These are phyloP conservation scores for Trichoderma guizhouense DNA, from an alignment of 2,329 filamentous ascomycete genomes.

Conservation along the genomic window DNA sequence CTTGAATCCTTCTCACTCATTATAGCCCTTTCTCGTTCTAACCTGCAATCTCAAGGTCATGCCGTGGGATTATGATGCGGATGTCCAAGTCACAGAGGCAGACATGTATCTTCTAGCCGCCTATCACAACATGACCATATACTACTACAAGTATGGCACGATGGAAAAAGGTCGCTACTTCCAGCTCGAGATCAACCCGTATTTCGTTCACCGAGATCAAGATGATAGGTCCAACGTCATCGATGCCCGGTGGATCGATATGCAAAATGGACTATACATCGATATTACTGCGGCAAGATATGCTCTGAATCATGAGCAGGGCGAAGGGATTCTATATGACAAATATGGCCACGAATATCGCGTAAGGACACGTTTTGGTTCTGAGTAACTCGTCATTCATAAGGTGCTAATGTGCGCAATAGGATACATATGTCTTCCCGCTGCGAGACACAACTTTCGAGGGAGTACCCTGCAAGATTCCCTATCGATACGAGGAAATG, in stretches of 20 bases:
- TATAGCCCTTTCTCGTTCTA: background rate
- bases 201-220: slow-evolving; percentile 37
- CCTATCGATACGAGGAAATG: slow-evolving; percentile 58
- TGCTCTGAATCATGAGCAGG: slow-evolving; percentile 40
- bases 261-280: slow-evolving; percentile 45
- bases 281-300: slow-evolving; percentile 52
- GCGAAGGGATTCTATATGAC: slow-evolving; percentile 46
- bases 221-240: slow-evolving; percentile 42
- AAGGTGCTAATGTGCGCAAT: background rate
- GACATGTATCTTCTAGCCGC: slow-evolving; percentile 65
- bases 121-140: slow-evolving; percentile 60
- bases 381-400: background rate
- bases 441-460: slow-evolving; percentile 68
- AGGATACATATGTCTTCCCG: slow-evolving; percentile 63
- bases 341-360: slow-evolving; percentile 51
- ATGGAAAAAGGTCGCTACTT: slow-evolving; percentile 42
- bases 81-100: slow-evolving; percentile 67
- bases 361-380: slow-evolving; percentile 29
- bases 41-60: slow-evolving; percentile 48
- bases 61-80: slow-evolving; percentile 75
- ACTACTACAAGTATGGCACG: slow-evolving; percentile 41
- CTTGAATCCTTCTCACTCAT: background rate
- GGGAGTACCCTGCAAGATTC: slow-evolving; percentile 62
- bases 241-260: slow-evolving; percentile 50
- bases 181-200: slow-evolving; percentile 48